phyloP scores from a whole-genome alignment of 139 green algal genomes.

The Tetraselmis chui region DNA sequence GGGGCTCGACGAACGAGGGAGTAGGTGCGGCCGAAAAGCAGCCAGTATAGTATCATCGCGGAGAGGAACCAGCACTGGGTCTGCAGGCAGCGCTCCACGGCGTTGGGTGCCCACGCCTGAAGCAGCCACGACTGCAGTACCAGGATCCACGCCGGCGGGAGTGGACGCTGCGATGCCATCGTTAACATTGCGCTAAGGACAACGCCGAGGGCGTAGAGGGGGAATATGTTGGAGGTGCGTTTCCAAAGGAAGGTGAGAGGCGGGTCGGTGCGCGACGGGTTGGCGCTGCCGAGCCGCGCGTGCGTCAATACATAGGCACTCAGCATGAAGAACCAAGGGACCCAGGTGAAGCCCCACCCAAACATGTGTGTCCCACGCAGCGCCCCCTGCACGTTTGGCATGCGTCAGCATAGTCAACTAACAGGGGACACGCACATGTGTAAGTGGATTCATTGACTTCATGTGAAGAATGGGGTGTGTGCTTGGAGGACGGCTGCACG shows the following conservation, averaged over 20 bases:
- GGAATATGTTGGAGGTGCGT: slow-evolving; percentile 5
- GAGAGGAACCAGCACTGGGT: slow-evolving; percentile 14
- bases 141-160: slow-evolving; percentile 2
- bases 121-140: slow-evolving; percentile 3
- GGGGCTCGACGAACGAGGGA: not conserved
- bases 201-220: slow-evolving; percentile 4
- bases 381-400: too few relatives aligned
- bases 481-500: too few relatives aligned
- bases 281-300: not conserved
- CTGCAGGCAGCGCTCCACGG: not conserved
- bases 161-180: not conserved
- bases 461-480: too few relatives aligned
- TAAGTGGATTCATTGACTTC: too few relatives aligned
- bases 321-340: slow-evolving; percentile 18
- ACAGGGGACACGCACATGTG: too few relatives aligned
- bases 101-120: not conserved
- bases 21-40: slow-evolving; percentile 2
- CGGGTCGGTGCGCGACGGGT: not conserved
- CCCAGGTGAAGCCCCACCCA: slow-evolving; percentile 12
- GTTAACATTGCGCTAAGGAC: not conserved
- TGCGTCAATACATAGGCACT: slow-evolving; percentile 7
- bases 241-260: slow-evolving; percentile 7
- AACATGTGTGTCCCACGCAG: not conserved
- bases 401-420: too few relatives aligned
- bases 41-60: slow-evolving; percentile 3